phyloP scores from a whole-genome alignment of 208 protist genomes.

The Leishmania braziliensis region DNA sequence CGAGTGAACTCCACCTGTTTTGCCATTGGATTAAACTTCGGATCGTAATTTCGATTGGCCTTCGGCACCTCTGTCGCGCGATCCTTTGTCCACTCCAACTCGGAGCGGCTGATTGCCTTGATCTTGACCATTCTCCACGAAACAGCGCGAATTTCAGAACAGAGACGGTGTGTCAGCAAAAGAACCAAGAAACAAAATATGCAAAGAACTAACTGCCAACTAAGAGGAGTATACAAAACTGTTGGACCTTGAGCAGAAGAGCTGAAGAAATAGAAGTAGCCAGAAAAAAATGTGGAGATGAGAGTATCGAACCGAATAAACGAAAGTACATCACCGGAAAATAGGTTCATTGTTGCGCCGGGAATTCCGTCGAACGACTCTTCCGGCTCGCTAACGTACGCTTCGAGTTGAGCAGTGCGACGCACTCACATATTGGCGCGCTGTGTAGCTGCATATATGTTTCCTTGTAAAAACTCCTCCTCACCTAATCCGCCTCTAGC shows the following conservation, averaged over 20 bases:
- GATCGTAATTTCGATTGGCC: conserved; percentile 94
- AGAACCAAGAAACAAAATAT: background rate
- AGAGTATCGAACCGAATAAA: background rate
- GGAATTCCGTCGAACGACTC: background rate
- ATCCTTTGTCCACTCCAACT: conserved; percentile 93
- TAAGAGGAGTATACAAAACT: background rate
- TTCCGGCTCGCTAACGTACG: background rate
- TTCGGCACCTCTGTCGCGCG: conserved; percentile 86
- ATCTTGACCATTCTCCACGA: conserved; percentile 86
- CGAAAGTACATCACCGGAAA: background rate
- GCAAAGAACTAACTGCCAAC: background rate
- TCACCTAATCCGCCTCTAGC: background rate
- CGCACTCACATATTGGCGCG: background rate
- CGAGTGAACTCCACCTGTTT: conserved; percentile 97
- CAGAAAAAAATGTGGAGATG: background rate
- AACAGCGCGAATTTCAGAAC: background rate
- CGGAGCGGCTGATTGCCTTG: conserved; percentile 92
- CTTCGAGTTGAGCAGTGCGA: background rate
- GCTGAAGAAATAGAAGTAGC: background rate
- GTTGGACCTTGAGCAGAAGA: background rate
- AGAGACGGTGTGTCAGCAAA: background rate
- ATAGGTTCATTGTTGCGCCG: background rate
- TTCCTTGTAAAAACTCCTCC: background rate
- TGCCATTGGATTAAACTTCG: conserved; percentile 95
- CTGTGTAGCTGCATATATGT: background rate